Conservation (phyloP, 441 rosid genomes). For the Gossypium davidsonii region DNA sequence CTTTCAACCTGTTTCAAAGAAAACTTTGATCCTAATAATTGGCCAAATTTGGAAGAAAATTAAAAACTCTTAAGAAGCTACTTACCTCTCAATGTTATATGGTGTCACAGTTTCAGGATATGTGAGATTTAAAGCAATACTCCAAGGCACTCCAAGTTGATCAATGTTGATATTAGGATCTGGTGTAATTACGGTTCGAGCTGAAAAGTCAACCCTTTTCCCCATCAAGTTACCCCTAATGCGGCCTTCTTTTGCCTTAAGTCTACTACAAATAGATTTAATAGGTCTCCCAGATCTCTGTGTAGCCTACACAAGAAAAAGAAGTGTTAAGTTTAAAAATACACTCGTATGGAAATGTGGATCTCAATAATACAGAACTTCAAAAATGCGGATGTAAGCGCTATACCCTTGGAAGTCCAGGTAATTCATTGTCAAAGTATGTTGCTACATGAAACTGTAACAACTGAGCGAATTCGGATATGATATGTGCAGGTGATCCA, state of each 20-base stretch:
- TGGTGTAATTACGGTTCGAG: constrained; percentile 92
- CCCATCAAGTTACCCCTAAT: constrained; percentile 99
- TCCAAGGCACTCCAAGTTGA: constrained; percentile 98
- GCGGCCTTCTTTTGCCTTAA: constrained; percentile 97
- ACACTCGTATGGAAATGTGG: constrained; percentile 25
- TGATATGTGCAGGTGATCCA: constrained; percentile 97
- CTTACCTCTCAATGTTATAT: constrained; percentile 86
- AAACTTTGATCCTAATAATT: background rate
- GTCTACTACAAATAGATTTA: constrained; percentile 94
- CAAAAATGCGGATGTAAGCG: background rate
- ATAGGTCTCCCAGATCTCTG: constrained; percentile 99
- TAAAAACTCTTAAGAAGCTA: background rate
- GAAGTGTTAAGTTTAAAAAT: background rate
- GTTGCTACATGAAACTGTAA: constrained; percentile 96
- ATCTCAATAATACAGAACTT: background rate
- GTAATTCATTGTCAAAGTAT: constrained; percentile 95
- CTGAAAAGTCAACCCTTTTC: constrained; percentile 97
- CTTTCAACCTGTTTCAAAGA: constrained; percentile 57
- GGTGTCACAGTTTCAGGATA: constrained; percentile 99
- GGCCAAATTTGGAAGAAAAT: background rate
- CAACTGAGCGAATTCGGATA: constrained; percentile 92
- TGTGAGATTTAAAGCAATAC: constrained; percentile 93
- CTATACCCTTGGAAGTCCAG: constrained; percentile 96
- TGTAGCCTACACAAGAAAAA: constrained; percentile 60
- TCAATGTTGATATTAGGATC: constrained; percentile 95